A percentile compares a stretch with the other conserved stretches of the same genome.
phyloP scores from a whole-genome alignment of 2,329 filamentous ascomycete genomes.

The Colletotrichum coccodes region DNA sequence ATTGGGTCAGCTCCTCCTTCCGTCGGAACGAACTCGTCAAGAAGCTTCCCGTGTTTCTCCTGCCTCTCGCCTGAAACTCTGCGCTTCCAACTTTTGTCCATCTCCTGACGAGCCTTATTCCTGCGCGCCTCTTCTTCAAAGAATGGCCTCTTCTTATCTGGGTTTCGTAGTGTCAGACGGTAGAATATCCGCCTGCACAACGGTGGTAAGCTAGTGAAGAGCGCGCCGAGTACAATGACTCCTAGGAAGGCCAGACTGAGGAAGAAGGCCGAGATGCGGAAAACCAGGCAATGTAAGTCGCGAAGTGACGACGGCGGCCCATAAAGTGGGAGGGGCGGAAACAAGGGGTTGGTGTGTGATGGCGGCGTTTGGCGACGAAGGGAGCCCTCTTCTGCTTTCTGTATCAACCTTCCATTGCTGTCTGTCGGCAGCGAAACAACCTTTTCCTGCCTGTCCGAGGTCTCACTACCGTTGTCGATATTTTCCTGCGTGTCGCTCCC shows the following conservation, averaged over 20 bases:
- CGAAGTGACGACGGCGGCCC: slow-evolving; percentile 76
- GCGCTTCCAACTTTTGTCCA: slow-evolving; percentile 71
- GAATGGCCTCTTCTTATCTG: slow-evolving; percentile 72
- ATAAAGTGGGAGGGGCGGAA: slow-evolving; percentile 86
- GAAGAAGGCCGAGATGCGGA: slow-evolving; percentile 76
- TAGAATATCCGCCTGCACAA: slow-evolving; percentile 60
- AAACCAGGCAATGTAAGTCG: slow-evolving; percentile 71
- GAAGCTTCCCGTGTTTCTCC: slow-evolving; percentile 54
- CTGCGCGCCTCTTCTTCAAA: slow-evolving; percentile 76
- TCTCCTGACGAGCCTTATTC: slow-evolving; percentile 63
- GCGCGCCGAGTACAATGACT: slow-evolving; percentile 78
- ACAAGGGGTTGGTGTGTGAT: slow-evolving; percentile 80
- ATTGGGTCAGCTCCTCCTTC: slow-evolving; percentile 86
- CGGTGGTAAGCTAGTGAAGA: slow-evolving; percentile 72
- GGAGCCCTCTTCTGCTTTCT: slow-evolving; percentile 58
- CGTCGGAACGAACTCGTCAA: slow-evolving; percentile 74
- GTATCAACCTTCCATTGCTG: slow-evolving; percentile 46
- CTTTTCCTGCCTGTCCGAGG: slow-evolving; percentile 38
- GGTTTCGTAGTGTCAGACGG: slow-evolving; percentile 67
- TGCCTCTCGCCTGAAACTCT: slow-evolving; percentile 47
- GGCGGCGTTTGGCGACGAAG: slow-evolving; percentile 65
- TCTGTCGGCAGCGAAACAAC: slow-evolving; percentile 38
- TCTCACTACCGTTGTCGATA: slow-evolving; percentile 45
- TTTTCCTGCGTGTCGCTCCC: slow-evolving; percentile 39
- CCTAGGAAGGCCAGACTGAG: slow-evolving; percentile 82